phyloP scores from a whole-genome alignment of 2,329 filamentous ascomycete species.

The Ceratocystis variospora region DNA sequence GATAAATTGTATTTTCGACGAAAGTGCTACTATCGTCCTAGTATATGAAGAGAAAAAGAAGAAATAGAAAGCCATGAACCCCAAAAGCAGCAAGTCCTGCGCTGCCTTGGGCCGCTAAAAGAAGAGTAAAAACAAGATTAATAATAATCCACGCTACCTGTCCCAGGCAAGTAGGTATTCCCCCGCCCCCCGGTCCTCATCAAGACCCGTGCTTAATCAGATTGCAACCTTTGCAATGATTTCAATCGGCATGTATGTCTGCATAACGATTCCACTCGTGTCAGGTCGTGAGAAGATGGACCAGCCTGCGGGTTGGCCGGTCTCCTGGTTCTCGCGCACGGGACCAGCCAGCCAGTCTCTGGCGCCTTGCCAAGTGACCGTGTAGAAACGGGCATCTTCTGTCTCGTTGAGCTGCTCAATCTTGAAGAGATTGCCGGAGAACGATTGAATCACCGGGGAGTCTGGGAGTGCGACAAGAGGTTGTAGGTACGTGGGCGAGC shows the following conservation, averaged over 20 bases:
- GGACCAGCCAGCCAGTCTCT: conserved; percentile 15
- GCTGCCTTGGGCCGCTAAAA: conserved; percentile 3
- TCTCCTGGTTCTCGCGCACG: not conserved
- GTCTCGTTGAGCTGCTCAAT: not conserved
- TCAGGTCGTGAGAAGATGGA: not conserved
- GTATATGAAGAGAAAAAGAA: not conserved
- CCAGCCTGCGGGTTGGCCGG: conserved; percentile 1
- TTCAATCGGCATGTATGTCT: conserved; percentile 10
- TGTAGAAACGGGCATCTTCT: not conserved
- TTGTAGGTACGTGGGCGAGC: not conserved
- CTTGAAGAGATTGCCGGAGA: conserved; percentile 1
- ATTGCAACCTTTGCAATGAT: conserved; percentile 15
- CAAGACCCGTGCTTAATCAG: not conserved
- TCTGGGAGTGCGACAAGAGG: not conserved
- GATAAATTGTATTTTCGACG: not conserved
- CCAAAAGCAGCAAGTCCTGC: not conserved
- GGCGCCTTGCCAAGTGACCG: conserved; percentile 2
- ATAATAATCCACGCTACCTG: not conserved
- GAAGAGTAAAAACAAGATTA: not conserved
- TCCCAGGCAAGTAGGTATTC: not conserved
- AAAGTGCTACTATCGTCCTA: not conserved
- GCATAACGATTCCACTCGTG: not conserved
- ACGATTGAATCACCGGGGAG: not conserved
- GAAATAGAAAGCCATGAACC: not conserved
- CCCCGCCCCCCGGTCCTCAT: not conserved